A percentile compares a stretch with the other conserved stretches of the same genome.
phyloP scores from a whole-genome alignment of 2,329 filamentous ascomycete species.

The Claviceps sp. region DNA sequence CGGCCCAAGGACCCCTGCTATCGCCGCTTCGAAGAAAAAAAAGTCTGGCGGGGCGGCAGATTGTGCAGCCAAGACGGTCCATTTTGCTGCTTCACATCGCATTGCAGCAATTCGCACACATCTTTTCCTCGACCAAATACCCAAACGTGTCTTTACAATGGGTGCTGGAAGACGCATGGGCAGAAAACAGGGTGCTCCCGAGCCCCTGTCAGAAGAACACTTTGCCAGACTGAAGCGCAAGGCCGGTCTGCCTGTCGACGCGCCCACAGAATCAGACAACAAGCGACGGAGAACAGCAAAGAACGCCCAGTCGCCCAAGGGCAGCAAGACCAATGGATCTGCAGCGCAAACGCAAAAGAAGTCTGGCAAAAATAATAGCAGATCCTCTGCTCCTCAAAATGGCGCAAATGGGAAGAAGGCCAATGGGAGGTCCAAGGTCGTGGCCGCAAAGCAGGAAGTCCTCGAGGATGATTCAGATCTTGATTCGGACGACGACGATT shows the following conservation, averaged over 20 bases:
- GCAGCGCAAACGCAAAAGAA: constrained; percentile 11
- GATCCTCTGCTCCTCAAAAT: constrained; percentile 4
- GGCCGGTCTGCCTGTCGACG: constrained; percentile 52
- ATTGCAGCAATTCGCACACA: not conserved
- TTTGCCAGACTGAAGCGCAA: constrained; percentile 78
- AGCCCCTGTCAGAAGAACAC: constrained; percentile 67
- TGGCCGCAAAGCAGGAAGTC: constrained; percentile 1
- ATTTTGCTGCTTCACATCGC: not conserved
- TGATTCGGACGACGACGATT: constrained; percentile 29
- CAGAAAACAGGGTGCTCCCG: constrained; percentile 83
- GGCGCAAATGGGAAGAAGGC: constrained; percentile 9
- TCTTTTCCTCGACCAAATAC: constrained; percentile 4
- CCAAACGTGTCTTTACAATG: constrained; percentile 41
- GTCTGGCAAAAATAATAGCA: constrained; percentile 13
- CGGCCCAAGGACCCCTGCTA: constrained; percentile 18
- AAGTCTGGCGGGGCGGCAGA: constrained; percentile 24
- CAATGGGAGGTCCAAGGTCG: constrained; percentile 17
- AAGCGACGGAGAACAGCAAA: constrained; percentile 11
- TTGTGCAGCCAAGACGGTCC: not conserved
- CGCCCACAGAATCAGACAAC: constrained; percentile 31
- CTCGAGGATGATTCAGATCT: constrained; percentile 24
- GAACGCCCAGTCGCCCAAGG: constrained; percentile 13
- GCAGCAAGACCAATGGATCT: constrained; percentile 6
- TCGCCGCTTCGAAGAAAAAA: constrained; percentile 18
- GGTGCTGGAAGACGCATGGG: constrained; percentile 76